phyloP scores from a whole-genome alignment of 2,329 filamentous ascomycete genomes.

The Cordyceps cicadae region DNA sequence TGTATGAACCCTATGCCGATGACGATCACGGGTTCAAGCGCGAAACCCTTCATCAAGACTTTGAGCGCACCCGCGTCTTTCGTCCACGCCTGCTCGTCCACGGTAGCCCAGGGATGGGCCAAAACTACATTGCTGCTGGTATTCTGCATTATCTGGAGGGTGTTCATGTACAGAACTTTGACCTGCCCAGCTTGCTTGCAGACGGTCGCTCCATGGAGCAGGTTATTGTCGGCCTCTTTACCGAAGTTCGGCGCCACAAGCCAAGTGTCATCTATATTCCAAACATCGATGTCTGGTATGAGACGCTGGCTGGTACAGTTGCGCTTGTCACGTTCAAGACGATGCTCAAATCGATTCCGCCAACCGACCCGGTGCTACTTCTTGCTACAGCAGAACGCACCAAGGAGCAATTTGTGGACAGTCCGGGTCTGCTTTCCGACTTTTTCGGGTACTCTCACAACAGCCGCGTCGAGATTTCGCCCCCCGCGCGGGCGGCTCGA shows the following conservation, averaged over 20 bases:
- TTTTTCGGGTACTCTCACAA: conserved; percentile 79
- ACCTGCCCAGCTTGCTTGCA: conserved; percentile 76
- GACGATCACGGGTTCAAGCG: conserved; percentile 76
- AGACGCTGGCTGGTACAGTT: conserved; percentile 50
- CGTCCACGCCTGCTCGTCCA: conserved; percentile 77
- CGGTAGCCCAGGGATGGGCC: conserved; percentile 84
- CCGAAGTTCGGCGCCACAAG: conserved; percentile 88
- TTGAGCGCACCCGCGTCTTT: conserved; percentile 82
- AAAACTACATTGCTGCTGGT: conserved; percentile 78
- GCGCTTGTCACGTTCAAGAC: conserved; percentile 75
- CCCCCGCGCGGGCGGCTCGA: conserved; percentile 59
- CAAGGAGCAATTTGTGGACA: conserved; percentile 47
- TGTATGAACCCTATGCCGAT: conserved; percentile 80
- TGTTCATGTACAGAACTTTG: conserved; percentile 89
- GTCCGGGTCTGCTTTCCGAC: conserved; percentile 55
- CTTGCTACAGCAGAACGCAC: conserved; percentile 74
- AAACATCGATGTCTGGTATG: conserved; percentile 80
- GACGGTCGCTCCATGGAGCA: conserved; percentile 80
- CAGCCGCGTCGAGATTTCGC: conserved; percentile 63
- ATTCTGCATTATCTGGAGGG: conserved; percentile 87
- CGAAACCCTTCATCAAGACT: conserved; percentile 67
- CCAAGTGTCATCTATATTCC: conserved; percentile 94
- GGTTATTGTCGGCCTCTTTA: conserved; percentile 81
- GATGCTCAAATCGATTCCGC: conserved; percentile 72
- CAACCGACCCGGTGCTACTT: conserved; percentile 82